Evolutionary conservation across 495 filamentous ascomycete genomes (phyloP).

Genomic region (Trichoderma parareesei): DNA sequence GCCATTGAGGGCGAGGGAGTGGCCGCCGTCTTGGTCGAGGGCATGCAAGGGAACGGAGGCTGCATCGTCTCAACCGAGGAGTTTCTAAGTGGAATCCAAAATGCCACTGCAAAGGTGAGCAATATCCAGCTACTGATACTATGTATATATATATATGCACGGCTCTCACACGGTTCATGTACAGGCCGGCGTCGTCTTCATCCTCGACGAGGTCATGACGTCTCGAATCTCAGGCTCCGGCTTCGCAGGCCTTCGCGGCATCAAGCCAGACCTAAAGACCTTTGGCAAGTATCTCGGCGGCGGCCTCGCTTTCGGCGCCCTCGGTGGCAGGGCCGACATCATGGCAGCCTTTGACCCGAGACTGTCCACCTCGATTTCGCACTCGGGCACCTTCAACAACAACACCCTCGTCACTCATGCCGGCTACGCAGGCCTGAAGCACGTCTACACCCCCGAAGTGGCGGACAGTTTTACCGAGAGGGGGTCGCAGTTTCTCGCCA

Average conservation of each 20-base stretch:
- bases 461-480: constrained; percentile 27
- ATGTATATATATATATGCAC: not conserved
- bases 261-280: constrained; percentile 51
- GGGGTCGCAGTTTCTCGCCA: constrained; percentile 29
- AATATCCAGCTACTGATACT: not conserved
- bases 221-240: constrained; percentile 44
- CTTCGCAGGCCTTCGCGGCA: constrained; percentile 28
- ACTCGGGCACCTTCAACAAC: constrained; percentile 64
- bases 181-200: constrained; percentile 39
- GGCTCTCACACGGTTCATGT: constrained; percentile 8
- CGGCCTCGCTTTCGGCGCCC: constrained; percentile 54
- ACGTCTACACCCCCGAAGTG: constrained; percentile 36
- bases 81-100: constrained; percentile 34
- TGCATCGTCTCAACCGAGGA: constrained; percentile 33
- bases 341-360: constrained; percentile 50
- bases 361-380: constrained; percentile 24
- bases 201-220: constrained; percentile 61
- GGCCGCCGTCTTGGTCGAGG: constrained; percentile 52
- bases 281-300: constrained; percentile 59
- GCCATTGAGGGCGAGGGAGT: constrained; percentile 28
- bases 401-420: constrained; percentile 53
- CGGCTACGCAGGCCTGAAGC: constrained; percentile 36
- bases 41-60: constrained; percentile 50
- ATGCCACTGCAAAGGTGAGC: constrained; percentile 20
- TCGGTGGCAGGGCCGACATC: constrained; percentile 48